Conservation (phyloP, 140 eudicot genomes). For the Oenanthe javanica region DNA sequence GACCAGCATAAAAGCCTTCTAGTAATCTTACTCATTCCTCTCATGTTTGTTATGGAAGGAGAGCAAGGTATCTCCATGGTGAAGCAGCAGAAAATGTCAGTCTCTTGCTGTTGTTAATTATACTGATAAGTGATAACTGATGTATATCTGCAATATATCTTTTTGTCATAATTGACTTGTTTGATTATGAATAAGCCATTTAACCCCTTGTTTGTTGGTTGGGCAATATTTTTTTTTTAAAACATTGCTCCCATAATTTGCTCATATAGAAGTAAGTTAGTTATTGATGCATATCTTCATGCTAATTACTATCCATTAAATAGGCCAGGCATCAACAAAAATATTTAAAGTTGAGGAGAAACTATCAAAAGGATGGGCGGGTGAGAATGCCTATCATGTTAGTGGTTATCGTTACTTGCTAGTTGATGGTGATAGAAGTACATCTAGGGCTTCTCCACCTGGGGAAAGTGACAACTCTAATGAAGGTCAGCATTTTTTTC, state of each 20-base stretch:
- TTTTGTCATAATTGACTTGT: neutral
- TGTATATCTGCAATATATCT: neutral
- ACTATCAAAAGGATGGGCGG: constrained; percentile 97
- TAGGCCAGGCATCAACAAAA: constrained; percentile 60
- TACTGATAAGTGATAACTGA: neutral
- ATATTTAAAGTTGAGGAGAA: constrained; percentile 82
- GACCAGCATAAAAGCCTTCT: constrained; percentile 80
- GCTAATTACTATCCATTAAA: neutral
- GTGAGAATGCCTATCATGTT: constrained; percentile 98
- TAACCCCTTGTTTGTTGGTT: neutral
- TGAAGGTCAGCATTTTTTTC: constrained; percentile 51
- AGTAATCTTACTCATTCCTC: constrained; percentile 69
- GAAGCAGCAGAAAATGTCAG: constrained; percentile 91
- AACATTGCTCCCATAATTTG: neutral
- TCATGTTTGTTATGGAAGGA: constrained; percentile 51
- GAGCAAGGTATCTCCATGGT: constrained; percentile 68
- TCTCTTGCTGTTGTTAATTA: constrained; percentile 10
- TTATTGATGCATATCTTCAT: neutral
- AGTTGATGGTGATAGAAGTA: constrained; percentile 68
- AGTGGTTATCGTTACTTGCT: constrained; percentile 83
- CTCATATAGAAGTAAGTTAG: no score
- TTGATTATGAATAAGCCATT: no score
- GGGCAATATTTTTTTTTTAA: neutral
- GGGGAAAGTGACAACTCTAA: constrained; percentile 82
- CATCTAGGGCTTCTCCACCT: constrained; percentile 94